Evolutionary conservation across 192 early-diverging fungal genomes (phyloP), one percentile per base, ranked within the genome.

Genomic region (Backusella morwellensis): DNA sequence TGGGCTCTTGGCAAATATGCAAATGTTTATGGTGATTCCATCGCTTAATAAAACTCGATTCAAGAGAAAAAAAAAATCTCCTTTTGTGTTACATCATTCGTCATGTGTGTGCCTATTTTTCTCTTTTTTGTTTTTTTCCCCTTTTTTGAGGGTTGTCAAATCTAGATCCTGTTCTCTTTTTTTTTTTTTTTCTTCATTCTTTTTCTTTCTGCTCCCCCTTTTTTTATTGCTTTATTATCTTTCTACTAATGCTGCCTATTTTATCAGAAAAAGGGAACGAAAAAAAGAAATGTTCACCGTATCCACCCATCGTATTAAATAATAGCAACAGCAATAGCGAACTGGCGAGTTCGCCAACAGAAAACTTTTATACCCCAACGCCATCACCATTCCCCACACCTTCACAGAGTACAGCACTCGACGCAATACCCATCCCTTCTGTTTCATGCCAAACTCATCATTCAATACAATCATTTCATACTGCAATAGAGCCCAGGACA

Each of bases 1-100:
- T 98, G 96, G 96, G 97, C 96, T 1, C 84, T 98, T 75, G 93
- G 94, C 21, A 85, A 91, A 35, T 98, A 95, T 74, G 91, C 92
- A 17, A 92, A 90, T 69, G 69, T 86, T 4, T 94, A 94, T 77
- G 93, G 90, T 56, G 80, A 92, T 41, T 67, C 21, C 17, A 44
- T 72, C 42, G 21, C n/a, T 70, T 35, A 70, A 70, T 41, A 70
- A 38, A 23, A 41, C n/a, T 23, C 4, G 6, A 68, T 19, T 12
- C 35, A 68, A 68, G 35, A 68, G 26, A 41, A 34, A 72, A 72
- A 32, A 17, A 72, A 72, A 32, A 17, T n/a, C 38, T 35, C 35
- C 17, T 70, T 36, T 70, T 70, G 68, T 70, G 68, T 23, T 21
- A 70, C 56, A 26, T 44, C 29, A 72, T 32, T 72, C 35, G 67